Evolutionary conservation across 208 protist genomes (phyloP), one percentile per base, ranked within the genome.

Genomic region (Porcisia hertigi): DNA sequence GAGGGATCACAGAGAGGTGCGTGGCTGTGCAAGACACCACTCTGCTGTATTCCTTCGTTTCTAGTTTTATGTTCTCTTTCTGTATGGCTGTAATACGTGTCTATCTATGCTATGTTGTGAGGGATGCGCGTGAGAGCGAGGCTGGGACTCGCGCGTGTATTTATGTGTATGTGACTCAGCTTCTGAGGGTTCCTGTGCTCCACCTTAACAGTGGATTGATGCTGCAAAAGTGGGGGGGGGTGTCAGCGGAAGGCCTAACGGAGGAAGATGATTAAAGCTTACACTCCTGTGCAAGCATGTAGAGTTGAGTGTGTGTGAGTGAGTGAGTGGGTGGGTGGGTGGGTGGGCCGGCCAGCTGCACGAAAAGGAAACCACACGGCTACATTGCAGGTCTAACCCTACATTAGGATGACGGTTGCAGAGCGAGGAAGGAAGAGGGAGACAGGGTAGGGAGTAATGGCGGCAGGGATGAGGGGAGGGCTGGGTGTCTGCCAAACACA

Each of bases 141-240:
- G 41, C 6, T 67, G 63, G 39, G 30, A n/a, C 63, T 67, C 23
- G 63, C 63, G 63, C 41, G 41, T n/a, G 20, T 49, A 49, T 47
- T 16, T 59, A 39, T 71, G 59, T 55, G 30, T 67, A 53, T 34
- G 45, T 63, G 69, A 60, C 43, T 69, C 23, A 43, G 72, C 2
- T 11, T 59, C 20, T 43, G 53, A 18, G 55, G 23, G 34, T 45
- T 67, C 23, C 16, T 70, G 0, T 65, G 30, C 36, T 63, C 11
- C 47, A 5, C 47, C 11, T 52, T 12, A 52, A 12, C 11, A 12
- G 47, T 52, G 47, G 47, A 5, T 0, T 12, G 47, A 52, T 0
- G 63, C 23, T 30, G 12, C 45, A 41, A 34, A 12, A 67, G 23
- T 49, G 23, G 20, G 63, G 16, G 63, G 20, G 20, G 9, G 7